phyloP scores from a whole-genome alignment of 23 red algal species.

The Chondrus crispus region DNA sequence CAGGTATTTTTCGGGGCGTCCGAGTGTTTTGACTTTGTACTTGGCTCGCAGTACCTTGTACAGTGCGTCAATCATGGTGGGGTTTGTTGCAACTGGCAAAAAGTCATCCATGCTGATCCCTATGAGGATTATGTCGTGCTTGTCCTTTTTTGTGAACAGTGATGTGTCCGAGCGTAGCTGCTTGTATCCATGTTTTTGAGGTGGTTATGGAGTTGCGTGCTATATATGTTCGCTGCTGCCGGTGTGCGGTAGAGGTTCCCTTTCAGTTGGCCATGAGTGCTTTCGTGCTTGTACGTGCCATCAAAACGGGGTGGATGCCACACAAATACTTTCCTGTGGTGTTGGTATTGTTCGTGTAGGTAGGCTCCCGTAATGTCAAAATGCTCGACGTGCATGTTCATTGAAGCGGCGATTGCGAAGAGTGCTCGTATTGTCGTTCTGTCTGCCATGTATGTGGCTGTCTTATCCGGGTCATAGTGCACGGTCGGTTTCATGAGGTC shows the following conservation, averaged over 20 bases:
- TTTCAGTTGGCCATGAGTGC: neutral
- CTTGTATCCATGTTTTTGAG: no score
- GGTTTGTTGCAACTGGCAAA: no score
- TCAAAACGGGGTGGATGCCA: neutral
- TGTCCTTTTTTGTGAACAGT: no score
- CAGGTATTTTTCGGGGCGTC: no score
- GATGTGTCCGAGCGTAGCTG: no score
- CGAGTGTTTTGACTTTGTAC: no score
- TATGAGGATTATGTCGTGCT: no score
- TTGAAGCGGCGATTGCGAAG: neutral
- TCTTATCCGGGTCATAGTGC: neutral
- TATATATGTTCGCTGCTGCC: no score
- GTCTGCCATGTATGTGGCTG: neutral
- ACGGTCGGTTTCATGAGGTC: neutral
- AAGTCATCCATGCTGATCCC: no score
- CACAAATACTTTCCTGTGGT: neutral
- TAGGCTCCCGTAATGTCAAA: conserved; percentile 17
- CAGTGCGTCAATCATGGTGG: no score
- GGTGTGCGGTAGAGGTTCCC: conserved; percentile 11
- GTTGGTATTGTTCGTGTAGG: neutral
- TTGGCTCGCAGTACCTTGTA: no score
- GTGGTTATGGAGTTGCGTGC: no score
- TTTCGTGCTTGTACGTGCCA: neutral
- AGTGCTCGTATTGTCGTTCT: neutral
- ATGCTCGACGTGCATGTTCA: neutral